Percentiles rank a stretch among this genome's conserved stretches.
These are phyloP conservation scores for Tetradesmus obliquus DNA, from an alignment of 139 green algal genomes.

Conservation along the genomic window DNA sequence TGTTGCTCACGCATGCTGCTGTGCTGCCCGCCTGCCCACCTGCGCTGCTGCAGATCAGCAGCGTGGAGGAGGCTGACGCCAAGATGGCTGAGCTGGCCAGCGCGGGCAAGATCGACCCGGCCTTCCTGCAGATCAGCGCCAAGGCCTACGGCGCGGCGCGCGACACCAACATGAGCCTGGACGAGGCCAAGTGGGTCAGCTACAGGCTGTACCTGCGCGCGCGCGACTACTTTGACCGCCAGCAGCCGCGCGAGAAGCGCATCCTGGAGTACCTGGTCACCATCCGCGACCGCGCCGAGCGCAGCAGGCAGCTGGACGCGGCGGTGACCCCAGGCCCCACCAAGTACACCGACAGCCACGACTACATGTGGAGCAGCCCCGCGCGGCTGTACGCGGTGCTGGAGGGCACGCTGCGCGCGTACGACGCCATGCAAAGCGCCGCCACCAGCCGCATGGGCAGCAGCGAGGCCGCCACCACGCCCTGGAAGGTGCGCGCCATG, in stretches of 20 bases:
- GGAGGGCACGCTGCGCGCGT: conserved; percentile 66
- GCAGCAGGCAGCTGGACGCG: conserved; percentile 59
- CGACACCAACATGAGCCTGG: conserved; percentile 73
- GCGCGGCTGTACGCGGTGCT: conserved; percentile 49
- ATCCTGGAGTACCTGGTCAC: conserved; percentile 72
- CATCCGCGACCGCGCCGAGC: conserved; percentile 42
- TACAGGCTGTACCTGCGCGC: conserved; percentile 51
- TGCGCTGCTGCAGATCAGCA: conserved; percentile 51
- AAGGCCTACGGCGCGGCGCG: conserved; percentile 69
- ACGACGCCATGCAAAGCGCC: conserved; percentile 53
- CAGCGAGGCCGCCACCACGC: conserved; percentile 45
- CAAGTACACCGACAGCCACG: conserved; percentile 60
- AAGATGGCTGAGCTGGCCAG: conserved; percentile 66
- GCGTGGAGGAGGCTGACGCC: conserved; percentile 61
- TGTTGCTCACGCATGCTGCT: neutral
- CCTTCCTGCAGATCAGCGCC: conserved; percentile 65
- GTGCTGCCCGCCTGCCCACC: neutral
- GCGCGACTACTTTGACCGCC: conserved; percentile 68
- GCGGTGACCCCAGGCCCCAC: conserved; percentile 65
- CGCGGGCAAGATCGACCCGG: conserved; percentile 68
- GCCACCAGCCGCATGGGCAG: conserved; percentile 47
- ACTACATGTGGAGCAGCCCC: conserved; percentile 68
- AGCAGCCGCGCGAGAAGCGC: conserved; percentile 72
- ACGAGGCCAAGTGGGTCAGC: conserved; percentile 67
- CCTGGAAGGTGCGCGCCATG: conserved; percentile 64